These are phyloP conservation scores for Ascosphaera pollenicola DNA, from an alignment of 2,329 filamentous ascomycete genomes.

Conservation along the genomic window DNA sequence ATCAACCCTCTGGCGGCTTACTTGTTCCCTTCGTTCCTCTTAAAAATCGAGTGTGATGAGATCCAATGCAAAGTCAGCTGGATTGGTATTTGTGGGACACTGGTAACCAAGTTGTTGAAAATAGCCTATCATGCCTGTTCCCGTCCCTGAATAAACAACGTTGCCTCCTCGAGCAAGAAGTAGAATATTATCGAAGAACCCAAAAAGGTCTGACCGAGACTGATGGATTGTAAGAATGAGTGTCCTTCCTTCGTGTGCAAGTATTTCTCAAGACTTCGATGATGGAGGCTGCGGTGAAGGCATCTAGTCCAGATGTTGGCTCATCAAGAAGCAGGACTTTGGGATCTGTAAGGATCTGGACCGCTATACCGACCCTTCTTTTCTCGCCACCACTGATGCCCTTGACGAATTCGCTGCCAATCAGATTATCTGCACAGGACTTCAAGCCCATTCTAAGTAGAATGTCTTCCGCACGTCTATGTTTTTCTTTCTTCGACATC, in stretches of 20 bases:
- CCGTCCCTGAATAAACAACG: conserved; percentile 44
- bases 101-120: conserved; percentile 37
- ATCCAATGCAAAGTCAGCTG: conserved; percentile 57
- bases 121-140: conserved; percentile 40
- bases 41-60: conserved; percentile 57
- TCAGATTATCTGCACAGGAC: conserved; percentile 53
- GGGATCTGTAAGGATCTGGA: conserved; percentile 57
- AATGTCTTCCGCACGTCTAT: conserved; percentile 45
- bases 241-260: conserved; percentile 50
- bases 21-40: conserved; percentile 36
- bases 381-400: conserved; percentile 66
- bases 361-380: conserved; percentile 52
- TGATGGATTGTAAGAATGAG: conserved; percentile 61
- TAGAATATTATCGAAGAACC: conserved; percentile 47
- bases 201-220: conserved; percentile 49
- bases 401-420: conserved; percentile 51
- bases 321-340: conserved; percentile 53
- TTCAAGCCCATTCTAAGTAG: conserved; percentile 55
- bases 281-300: conserved; percentile 57
- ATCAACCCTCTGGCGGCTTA: conserved; percentile 39
- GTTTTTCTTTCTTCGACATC: conserved; percentile 47
- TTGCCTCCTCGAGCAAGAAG: conserved; percentile 48
- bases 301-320: conserved; percentile 54
- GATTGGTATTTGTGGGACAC: conserved; percentile 49
- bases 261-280: conserved; percentile 45